Evolutionary conservation across 768 basidiomycete genomes (phyloP), one percentile per base, ranked within the genome.

Genomic region (Lactarius akahatsu): DNA sequence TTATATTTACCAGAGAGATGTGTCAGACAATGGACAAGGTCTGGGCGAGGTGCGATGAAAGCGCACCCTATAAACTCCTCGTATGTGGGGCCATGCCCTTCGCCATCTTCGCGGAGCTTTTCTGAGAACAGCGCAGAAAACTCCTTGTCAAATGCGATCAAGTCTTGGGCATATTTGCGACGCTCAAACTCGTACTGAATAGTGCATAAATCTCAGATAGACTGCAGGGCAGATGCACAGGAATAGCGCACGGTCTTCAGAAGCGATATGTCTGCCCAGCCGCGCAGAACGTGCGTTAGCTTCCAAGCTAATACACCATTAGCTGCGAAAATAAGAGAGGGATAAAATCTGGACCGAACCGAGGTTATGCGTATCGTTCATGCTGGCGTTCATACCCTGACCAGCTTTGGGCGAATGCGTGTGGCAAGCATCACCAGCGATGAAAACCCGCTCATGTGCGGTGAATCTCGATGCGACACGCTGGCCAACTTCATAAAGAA

Each of bases 361-460:
- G 16, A 85, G 77, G 69, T 86, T 85, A 71, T 82, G 84, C 0
- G 81, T 74, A 63, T 86, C 85, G 62, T 80, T 82, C 77, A 85
- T 83, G 58, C 80, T 80, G 4, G 82, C 82, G 36, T 83, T 84
- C 82, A 82, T 80, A 1, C 82, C 83, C 64, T 85, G 84, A 6
- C 83, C 78, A 61, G 80, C 81, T 73, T 80, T 79, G 1, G 78
- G 78, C 0, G 78, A 81, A 57, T 80, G 80, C 20, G 79, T 81
- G 64, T 80, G 81, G 43, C 81, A 85, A 3, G 83, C 83, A 67
- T 84, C 84, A 15, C 85, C 85, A 0, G 81, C 85, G 57, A 86
- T 85, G 69, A 86, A 84, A 2, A 85, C 77, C 5, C 85, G 81
- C 38, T 85, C 73, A 47, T 79, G 67, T 0, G 78, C 70, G 1